phyloP scores from a whole-genome alignment of 805 yeast genomes.

The Yueomyces sp. region DNA sequence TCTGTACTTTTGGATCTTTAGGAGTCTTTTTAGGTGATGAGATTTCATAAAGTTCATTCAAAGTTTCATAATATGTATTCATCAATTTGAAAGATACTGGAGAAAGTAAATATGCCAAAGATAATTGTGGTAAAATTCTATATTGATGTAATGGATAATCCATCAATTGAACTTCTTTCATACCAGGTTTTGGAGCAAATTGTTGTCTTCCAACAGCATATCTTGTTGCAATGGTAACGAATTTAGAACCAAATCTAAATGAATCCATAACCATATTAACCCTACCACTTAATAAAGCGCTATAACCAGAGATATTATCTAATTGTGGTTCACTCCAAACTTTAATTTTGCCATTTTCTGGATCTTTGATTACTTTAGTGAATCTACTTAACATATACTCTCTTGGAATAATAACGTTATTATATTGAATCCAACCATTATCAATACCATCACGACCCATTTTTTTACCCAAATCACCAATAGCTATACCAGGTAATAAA shows the following conservation, averaged over 20 bases:
- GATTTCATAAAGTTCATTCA: constrained; percentile 41
- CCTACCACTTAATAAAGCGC: constrained; percentile 79
- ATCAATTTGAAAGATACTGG: constrained; percentile 56
- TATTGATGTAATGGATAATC: constrained; percentile 85
- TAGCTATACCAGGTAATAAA: constrained; percentile 62
- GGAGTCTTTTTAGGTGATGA: constrained; percentile 18
- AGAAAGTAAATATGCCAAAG: constrained; percentile 64
- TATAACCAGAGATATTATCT: constrained; percentile 72
- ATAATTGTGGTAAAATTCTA: constrained; percentile 73
- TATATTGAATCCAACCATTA: constrained; percentile 93
- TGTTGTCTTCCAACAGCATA: constrained; percentile 87
- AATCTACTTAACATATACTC: constrained; percentile 72
- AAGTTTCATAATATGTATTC: constrained; percentile 34
- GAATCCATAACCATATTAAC: constrained; percentile 84
- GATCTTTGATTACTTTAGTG: constrained; percentile 49
- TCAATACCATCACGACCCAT: constrained; percentile 96
- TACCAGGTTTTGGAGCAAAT: constrained; percentile 29
- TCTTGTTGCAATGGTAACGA: constrained; percentile 72
- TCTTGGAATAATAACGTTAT: constrained; percentile 72
- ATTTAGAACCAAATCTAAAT: constrained; percentile 65
- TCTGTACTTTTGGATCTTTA: constrained; percentile 25
- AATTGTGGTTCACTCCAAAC: constrained; percentile 46
- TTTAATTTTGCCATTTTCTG: constrained; percentile 48
- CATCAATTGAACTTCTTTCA: constrained; percentile 48
- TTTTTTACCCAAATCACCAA: constrained; percentile 89